These are phyloP conservation scores for Macadamia tetraphylla DNA, from an alignment of 164 flowering plant genomes.

Conservation along the genomic window DNA sequence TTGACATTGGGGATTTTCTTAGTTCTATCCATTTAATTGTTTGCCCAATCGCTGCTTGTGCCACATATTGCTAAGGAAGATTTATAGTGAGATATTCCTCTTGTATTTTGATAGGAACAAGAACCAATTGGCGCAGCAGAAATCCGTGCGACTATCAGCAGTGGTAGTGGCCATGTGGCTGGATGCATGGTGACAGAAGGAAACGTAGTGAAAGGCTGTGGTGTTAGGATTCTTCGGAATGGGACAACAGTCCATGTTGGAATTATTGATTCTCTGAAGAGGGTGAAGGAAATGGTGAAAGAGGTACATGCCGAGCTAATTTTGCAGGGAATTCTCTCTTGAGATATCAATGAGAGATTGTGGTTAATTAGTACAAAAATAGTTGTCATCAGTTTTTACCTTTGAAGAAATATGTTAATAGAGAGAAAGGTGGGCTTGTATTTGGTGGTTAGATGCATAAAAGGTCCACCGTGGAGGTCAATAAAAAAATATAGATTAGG, in stretches of 20 bases:
- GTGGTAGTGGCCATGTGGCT: constrained; percentile 93
- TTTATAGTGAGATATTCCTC: constrained; percentile 4
- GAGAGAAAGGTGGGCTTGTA: too few relatives aligned
- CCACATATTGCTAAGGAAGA: not conserved
- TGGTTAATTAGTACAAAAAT: too few relatives aligned
- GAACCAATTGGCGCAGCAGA: constrained; percentile 74
- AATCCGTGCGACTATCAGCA: constrained; percentile 73
- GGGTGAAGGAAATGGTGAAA: constrained; percentile 84
- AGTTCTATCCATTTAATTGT: not conserved
- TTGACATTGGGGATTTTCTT: not conserved
- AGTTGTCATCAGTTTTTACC: too few relatives aligned
- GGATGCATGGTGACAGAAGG: constrained; percentile 96
- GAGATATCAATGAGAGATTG: not conserved
- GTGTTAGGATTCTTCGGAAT: constrained; percentile 54
- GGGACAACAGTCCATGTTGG: constrained; percentile 59
- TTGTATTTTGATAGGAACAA: constrained; percentile 54
- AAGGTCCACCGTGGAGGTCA: too few relatives aligned
- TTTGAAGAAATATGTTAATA: too few relatives aligned
- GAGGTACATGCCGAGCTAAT: constrained; percentile 51
- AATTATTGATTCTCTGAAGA: constrained; percentile 61
- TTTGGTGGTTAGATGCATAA: too few relatives aligned
- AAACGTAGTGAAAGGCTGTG: constrained; percentile 68
- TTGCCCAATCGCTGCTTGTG: not conserved
- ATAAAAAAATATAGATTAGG: too few relatives aligned
- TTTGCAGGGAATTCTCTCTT: not conserved